Conservation (phyloP, 176 grass and related monocot species). For the Raddia guianensis region DNA sequence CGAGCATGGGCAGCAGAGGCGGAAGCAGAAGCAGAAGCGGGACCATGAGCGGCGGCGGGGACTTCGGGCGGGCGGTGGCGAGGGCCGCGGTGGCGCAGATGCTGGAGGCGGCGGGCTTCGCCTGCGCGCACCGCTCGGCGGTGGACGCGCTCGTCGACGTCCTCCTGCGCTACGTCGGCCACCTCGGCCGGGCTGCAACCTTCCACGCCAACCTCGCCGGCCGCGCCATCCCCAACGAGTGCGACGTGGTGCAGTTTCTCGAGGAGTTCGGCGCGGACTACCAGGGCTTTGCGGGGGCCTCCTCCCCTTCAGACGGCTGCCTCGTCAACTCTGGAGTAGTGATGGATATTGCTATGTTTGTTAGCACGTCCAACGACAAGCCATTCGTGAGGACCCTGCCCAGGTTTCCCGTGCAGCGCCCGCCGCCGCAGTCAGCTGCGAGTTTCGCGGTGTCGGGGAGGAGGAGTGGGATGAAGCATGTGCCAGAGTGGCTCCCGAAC, state of each 20-base stretch:
- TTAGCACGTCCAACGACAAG: constrained; percentile 29
- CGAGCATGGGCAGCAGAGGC: constrained; percentile 25
- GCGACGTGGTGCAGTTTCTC: constrained; percentile 55
- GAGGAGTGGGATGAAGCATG: constrained; percentile 49
- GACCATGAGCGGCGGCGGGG: constrained; percentile 21
- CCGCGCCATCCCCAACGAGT: constrained; percentile 50
- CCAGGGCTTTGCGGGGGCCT: constrained; percentile 30
- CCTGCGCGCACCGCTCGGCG: constrained; percentile 44
- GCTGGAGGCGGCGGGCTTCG: constrained; percentile 51
- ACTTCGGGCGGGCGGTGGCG: constrained; percentile 51
- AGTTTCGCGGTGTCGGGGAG: constrained; percentile 51
- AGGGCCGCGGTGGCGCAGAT: constrained; percentile 58
- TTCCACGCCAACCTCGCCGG: constrained; percentile 63
- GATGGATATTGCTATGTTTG: constrained; percentile 49
- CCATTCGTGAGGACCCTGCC: constrained; percentile 46
- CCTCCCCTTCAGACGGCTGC: constrained; percentile 38
- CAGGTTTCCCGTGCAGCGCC: constrained; percentile 48
- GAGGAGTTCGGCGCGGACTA: constrained; percentile 44
- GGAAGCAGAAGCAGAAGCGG: background rate
- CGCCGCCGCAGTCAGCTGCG: constrained; percentile 1
- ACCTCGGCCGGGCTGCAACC: constrained; percentile 51
- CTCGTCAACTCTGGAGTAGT: constrained; percentile 45
- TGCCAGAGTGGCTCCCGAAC: constrained; percentile 58
- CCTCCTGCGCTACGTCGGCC: constrained; percentile 46
- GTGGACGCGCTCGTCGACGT: constrained; percentile 53